Conservation (phyloP, 371 early-diverging fungal species). For the Mortierella sp. region DNA sequence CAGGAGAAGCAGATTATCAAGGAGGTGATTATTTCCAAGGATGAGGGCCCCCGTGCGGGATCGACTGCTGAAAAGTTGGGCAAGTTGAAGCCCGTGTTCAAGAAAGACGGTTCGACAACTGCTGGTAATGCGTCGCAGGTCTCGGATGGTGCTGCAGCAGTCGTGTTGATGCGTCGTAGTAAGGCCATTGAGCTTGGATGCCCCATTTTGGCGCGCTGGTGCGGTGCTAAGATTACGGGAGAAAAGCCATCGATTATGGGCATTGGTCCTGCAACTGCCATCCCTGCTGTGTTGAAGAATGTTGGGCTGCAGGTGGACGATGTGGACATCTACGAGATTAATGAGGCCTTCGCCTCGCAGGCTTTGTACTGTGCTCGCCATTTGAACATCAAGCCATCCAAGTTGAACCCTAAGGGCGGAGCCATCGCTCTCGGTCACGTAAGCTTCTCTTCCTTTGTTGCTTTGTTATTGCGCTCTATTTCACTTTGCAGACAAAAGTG, state of each 20-base stretch:
- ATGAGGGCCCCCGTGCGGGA: slow-evolving; percentile 94
- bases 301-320: slow-evolving; percentile 85
- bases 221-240: slow-evolving; percentile 92
- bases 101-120: slow-evolving; percentile 89
- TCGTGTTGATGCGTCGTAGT: slow-evolving; percentile 94
- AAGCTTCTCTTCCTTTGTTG: background rate
- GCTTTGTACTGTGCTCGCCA: slow-evolving; percentile 93
- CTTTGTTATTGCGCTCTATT: background rate
- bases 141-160: slow-evolving; percentile 98
- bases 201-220: slow-evolving; percentile 89
- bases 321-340: slow-evolving; percentile 90
- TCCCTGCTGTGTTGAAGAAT: slow-evolving; percentile 89
- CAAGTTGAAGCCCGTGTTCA: slow-evolving; percentile 95
- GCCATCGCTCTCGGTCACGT: slow-evolving; percentile 98
- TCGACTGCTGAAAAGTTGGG: slow-evolving; percentile 85
- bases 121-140: slow-evolving; percentile 99
- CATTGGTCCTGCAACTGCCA: slow-evolving; percentile 95
- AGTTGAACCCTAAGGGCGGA: slow-evolving; percentile 99
- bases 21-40: slow-evolving; percentile 77
- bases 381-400: slow-evolving; percentile 86
- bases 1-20: slow-evolving; percentile 77
- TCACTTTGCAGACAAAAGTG: background rate
- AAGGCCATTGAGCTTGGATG: slow-evolving; percentile 92
- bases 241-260: slow-evolving; percentile 98
- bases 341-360: slow-evolving; percentile 99